phyloP scores from a whole-genome alignment of 805 yeast genomes.

The Starmera dryadoides region DNA sequence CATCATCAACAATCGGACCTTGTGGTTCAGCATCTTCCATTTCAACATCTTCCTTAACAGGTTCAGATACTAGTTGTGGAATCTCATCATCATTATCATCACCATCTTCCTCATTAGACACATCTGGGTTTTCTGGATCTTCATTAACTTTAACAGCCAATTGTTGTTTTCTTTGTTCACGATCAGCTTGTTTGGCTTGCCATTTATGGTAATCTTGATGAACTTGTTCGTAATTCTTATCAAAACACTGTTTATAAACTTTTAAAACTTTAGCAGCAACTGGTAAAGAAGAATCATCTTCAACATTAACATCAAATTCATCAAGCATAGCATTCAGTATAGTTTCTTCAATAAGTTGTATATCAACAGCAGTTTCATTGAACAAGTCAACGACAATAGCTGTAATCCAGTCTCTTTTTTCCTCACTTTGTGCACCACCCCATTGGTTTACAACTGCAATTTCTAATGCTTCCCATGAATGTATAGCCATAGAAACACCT shows the following conservation, averaged over 20 bases:
- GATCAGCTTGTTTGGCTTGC: slow-evolving; percentile 42
- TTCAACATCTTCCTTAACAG: slow-evolving; percentile 29
- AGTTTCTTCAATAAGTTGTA: slow-evolving; percentile 76
- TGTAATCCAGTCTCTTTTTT: slow-evolving; percentile 92
- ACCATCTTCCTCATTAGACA: slow-evolving; percentile 38
- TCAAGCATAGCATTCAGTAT: slow-evolving; percentile 86
- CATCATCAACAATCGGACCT: slow-evolving; percentile 82
- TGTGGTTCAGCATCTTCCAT: slow-evolving; percentile 29
- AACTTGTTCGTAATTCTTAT: slow-evolving; percentile 43
- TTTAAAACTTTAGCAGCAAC: slow-evolving; percentile 63
- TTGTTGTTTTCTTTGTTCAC: slow-evolving; percentile 18
- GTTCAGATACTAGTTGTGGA: slow-evolving; percentile 13
- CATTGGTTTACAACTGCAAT: slow-evolving; percentile 88
- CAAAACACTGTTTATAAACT: slow-evolving; percentile 57
- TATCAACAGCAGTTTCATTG: slow-evolving; percentile 58
- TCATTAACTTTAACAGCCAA: slow-evolving; percentile 39
- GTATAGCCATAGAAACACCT: slow-evolving; percentile 87
- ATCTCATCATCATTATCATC: slow-evolving; percentile 31
- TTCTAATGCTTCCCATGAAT: slow-evolving; percentile 81
- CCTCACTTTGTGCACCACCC: slow-evolving; percentile 93
- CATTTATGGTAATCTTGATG: slow-evolving; percentile 56
- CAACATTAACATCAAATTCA: slow-evolving; percentile 85
- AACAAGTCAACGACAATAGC: slow-evolving; percentile 79
- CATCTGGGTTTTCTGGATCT: slow-evolving; percentile 61
- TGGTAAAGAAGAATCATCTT: slow-evolving; percentile 79